Base-by-base conservation (phyloP, 2,329 filamentous ascomycete species). In the Cordyceps cicadae region DNA sequence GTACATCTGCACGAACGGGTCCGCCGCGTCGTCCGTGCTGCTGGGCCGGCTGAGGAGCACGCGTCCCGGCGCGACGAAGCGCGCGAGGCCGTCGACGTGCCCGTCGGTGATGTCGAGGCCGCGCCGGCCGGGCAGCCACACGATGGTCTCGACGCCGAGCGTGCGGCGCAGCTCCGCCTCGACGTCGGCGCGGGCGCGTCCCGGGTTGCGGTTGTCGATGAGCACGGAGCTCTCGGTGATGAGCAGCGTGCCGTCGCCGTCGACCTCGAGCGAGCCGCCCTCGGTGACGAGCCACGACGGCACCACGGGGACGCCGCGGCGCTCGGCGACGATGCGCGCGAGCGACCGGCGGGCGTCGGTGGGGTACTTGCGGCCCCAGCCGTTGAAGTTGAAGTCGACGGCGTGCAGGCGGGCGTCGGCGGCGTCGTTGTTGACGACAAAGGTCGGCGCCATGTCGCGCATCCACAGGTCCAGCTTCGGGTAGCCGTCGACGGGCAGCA, bases 161-260 rank as follows among this genome's bases (percentile, higher is more conserved):
- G 53, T 61, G 9, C 61, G 56, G 2, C 19, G 19, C 5, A 71
- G 67, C 37, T 67, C 62, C 3, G 49, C 53, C 17, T 71, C 70
- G 3, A 70, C 50, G 0, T 68, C 60, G 14, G 57, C 1, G 5
- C 64, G 67, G 41, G 48, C 59, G 24, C 61, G 46, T 0, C 64
- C 65, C 0, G 65, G 66, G 45, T 72, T 71, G 8, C 69, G 63
- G 50, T 71, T 71, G 7, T 64, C 50, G 57, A 70, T 72, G 48
- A 71, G 17, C 8, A 72, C 65, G 1, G 67, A 65, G 52, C 69
- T 71, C 39, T 71, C 68, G 0, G 69, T 70, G 0, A 66, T 59
- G 5, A 71, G 26, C 1, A 72, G 61, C 5, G 70, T 70, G 2
- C 70, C 69, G 14, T 68, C 60, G 17, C 70, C 69, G 29, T 71